A percentile compares a stretch with the other conserved stretches of the same genome.
Evolutionary conservation across 805 yeast species (phyloP).

Genomic region (Dipodascus albidus): DNA sequence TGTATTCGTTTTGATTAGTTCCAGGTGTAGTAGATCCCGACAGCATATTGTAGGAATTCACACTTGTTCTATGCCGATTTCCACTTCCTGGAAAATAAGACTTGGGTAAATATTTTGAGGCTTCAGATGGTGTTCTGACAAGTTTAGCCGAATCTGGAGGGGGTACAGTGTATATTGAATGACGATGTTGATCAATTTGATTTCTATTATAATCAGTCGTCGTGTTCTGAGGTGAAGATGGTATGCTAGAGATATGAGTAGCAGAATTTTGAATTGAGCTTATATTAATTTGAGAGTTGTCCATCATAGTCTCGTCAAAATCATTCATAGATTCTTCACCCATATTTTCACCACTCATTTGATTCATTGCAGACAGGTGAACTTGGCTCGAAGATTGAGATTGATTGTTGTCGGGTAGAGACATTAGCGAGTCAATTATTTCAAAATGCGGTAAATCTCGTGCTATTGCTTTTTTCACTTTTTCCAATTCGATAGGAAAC

Average conservation of each 20-base stretch:
- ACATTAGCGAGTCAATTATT: background rate
- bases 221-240: background rate
- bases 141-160: background rate
- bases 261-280: background rate
- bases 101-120: background rate
- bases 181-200: background rate
- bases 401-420: background rate
- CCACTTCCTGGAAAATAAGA: background rate
- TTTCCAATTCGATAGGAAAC: background rate
- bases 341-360: background rate
- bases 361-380: background rate
- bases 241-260: background rate
- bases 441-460: constrained; percentile 1
- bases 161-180: background rate
- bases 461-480: background rate
- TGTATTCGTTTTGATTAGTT: background rate
- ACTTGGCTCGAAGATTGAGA: background rate
- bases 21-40: background rate
- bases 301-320: background rate
- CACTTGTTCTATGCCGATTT: background rate
- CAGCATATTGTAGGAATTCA: background rate
- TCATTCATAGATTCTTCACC: background rate
- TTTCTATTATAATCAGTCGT: background rate
- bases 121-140: background rate
- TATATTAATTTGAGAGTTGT: background rate